phyloP scores from a whole-genome alignment of 305 asterid species.

The Fraxinus baroniana region DNA sequence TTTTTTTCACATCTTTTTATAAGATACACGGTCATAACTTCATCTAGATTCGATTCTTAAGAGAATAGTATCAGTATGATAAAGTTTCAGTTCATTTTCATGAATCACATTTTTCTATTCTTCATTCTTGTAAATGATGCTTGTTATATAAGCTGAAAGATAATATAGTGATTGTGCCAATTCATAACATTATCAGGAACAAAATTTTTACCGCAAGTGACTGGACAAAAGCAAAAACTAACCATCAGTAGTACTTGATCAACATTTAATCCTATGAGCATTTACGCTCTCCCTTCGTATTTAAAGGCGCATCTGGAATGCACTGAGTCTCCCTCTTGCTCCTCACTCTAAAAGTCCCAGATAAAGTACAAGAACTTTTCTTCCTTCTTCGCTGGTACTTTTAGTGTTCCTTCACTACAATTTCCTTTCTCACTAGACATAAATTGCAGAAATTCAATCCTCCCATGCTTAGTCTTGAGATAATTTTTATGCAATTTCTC shows the following conservation, averaged over 20 bases:
- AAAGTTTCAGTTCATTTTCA: background rate
- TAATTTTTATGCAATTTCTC: slow-evolving; percentile 43
- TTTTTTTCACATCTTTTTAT: background rate
- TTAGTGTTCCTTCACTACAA: slow-evolving; percentile 21
- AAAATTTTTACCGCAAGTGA: background rate
- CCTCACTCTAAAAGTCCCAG: slow-evolving; percentile 53
- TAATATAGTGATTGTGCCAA: background rate
- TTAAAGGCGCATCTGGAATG: slow-evolving; percentile 38
- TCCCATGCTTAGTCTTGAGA: slow-evolving; percentile 42
- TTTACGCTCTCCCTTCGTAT: background rate
- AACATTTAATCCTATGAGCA: background rate
- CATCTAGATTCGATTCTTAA: background rate
- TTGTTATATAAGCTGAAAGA: background rate
- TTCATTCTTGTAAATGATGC: background rate
- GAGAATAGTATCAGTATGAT: background rate
- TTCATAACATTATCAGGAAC: background rate
- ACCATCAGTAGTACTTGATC: background rate
- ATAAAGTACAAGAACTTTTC: slow-evolving; percentile 39
- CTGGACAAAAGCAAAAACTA: slow-evolving; percentile 1
- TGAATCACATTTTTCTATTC: background rate
- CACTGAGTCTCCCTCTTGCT: slow-evolving; percentile 54
- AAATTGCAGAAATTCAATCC: slow-evolving; percentile 36
- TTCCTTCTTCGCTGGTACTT: slow-evolving; percentile 18
- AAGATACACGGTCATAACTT: background rate
- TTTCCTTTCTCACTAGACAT: slow-evolving; percentile 22